Conservation (phyloP, 331 rosid species). For the Rhamnella rubrinervis region DNA sequence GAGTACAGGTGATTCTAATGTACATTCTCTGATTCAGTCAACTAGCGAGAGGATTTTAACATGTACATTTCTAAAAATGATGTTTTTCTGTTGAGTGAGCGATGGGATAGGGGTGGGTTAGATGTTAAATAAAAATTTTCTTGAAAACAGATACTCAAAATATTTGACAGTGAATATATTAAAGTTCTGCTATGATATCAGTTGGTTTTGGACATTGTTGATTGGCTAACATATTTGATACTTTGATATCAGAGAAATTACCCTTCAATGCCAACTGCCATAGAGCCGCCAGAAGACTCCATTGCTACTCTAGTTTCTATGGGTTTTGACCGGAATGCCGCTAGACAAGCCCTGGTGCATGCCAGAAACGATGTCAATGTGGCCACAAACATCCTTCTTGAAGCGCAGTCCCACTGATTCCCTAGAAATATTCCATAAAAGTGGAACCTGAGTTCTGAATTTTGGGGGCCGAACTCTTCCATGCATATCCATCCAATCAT, state of each 20-base stretch:
- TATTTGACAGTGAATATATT: background rate
- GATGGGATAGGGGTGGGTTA: no score
- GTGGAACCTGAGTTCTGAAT: conserved; percentile 15
- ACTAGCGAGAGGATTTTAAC: no score
- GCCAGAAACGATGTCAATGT: conserved; percentile 83
- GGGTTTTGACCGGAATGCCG: conserved; percentile 95
- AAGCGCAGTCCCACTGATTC: conserved; percentile 70
- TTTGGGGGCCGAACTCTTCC: conserved; percentile 15
- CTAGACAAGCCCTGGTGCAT: conserved; percentile 91
- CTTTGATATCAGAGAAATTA: conserved; percentile 63
- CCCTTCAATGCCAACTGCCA: conserved; percentile 51
- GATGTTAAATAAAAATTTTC: no score
- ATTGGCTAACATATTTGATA: conserved; percentile 1
- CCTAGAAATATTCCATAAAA: background rate
- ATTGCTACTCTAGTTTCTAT: conserved; percentile 81
- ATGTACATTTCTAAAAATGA: no score
- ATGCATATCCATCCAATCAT: conserved; percentile 19
- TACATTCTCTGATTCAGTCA: no score
- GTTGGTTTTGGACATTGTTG: conserved; percentile 7
- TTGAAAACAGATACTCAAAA: no score
- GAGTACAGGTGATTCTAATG: no score
- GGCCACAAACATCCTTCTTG: conserved; percentile 91
- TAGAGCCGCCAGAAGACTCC: conserved; percentile 75
- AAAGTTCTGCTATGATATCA: background rate
- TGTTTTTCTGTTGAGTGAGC: no score